Evolutionary conservation across 2,329 filamentous ascomycete genomes (phyloP).

Genomic region (Ampelomyces quisqualis): DNA sequence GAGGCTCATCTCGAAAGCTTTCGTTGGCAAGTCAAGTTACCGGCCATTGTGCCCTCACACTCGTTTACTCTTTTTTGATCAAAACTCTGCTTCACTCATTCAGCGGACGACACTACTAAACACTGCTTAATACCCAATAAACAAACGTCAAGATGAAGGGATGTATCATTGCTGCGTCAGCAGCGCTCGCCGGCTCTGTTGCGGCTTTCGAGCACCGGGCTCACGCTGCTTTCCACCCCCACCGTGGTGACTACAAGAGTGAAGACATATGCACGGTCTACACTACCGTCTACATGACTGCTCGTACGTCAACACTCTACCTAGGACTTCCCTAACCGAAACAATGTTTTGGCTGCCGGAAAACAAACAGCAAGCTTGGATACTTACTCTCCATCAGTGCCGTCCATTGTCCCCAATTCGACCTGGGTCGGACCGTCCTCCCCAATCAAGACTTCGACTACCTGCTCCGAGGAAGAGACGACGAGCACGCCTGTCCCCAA

Average conservation of each 20-base stretch:
- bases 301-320: slow-evolving; percentile 49
- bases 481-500: no score
- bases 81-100: slow-evolving; percentile 76
- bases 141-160: slow-evolving; percentile 69
- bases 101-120: slow-evolving; percentile 61
- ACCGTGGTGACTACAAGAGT: slow-evolving; percentile 50
- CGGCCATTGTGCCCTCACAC: slow-evolving; percentile 41
- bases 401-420: slow-evolving; percentile 29
- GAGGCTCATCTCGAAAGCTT: slow-evolving; percentile 36
- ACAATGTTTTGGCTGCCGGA: no score
- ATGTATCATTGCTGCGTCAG: slow-evolving; percentile 64
- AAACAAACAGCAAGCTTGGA: neutral
- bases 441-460: slow-evolving; percentile 67
- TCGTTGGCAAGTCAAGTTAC: slow-evolving; percentile 32
- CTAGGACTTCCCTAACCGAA: neutral
- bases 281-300: slow-evolving; percentile 54
- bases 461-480: slow-evolving; percentile 71
- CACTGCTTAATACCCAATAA: slow-evolving; percentile 32
- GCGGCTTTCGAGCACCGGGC: slow-evolving; percentile 64
- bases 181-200: slow-evolving; percentile 55
- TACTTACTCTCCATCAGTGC: slow-evolving; percentile 22
- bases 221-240: slow-evolving; percentile 59
- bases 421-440: slow-evolving; percentile 26
- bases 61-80: slow-evolving; percentile 33
- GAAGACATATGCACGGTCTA: slow-evolving; percentile 72